Evolutionary conservation across 352 stramenopile species (phyloP).

Genomic region (Phytophthora tubulina): DNA sequence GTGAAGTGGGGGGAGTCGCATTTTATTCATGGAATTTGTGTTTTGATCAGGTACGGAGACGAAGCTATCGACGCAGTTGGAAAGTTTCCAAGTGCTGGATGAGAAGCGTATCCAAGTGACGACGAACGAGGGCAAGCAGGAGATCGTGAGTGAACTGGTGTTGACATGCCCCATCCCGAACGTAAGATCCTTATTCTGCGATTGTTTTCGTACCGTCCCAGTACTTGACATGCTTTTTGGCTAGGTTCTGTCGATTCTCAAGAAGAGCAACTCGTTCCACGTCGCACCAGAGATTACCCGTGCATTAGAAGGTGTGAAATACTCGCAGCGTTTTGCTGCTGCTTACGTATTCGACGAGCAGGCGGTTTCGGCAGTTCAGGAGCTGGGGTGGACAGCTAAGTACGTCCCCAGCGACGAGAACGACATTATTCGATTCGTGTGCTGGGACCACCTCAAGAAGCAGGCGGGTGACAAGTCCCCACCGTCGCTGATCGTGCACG

Average conservation of each 20-base stretch:
- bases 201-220: conserved; percentile 21
- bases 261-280: conserved; percentile 56
- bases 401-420: conserved; percentile 66
- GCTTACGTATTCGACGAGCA: conserved; percentile 68
- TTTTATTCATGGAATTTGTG: too few relatives aligned
- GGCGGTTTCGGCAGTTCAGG: conserved; percentile 45
- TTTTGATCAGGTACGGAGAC: conserved; percentile 45
- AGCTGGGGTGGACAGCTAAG: conserved; percentile 71
- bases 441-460: conserved; percentile 84
- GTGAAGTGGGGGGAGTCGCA: too few relatives aligned
- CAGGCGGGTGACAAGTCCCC: conserved; percentile 6
- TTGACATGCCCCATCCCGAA: conserved; percentile 75
- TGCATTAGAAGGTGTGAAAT: conserved; percentile 58
- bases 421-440: conserved; percentile 77
- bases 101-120: conserved; percentile 57
- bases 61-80: conserved; percentile 52
- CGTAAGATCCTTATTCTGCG: conserved; percentile 28
- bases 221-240: neutral
- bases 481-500: conserved; percentile 68
- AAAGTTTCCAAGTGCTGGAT: conserved; percentile 67
- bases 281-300: conserved; percentile 37
- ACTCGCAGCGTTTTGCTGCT: conserved; percentile 77
- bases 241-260: conserved; percentile 64
- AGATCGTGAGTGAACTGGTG: conserved; percentile 73
- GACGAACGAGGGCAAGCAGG: conserved; percentile 49